A percentile compares a stretch with the other conserved stretches of the same genome.
Conservation (phyloP, 2,329 filamentous ascomycete species). For the Monosporascus sp. region DNA sequence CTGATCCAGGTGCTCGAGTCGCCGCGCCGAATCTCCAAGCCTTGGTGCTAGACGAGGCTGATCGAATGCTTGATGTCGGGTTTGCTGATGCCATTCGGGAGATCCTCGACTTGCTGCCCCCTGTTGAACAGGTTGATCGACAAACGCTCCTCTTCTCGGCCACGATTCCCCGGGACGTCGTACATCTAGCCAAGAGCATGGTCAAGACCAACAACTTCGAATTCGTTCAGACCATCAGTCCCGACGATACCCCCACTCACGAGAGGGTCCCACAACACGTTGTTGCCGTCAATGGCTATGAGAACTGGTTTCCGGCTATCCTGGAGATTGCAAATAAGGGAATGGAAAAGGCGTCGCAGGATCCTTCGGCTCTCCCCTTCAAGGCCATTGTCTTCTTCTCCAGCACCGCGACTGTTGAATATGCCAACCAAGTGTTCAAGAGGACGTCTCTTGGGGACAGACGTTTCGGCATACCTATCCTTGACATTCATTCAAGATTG, state of each 20-base stretch:
- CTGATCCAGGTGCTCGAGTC: conserved; percentile 58
- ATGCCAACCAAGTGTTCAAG: conserved; percentile 54
- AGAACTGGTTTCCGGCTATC: conserved; percentile 71
- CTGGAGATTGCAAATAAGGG: conserved; percentile 69
- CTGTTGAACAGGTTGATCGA: conserved; percentile 56
- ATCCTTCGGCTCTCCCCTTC: conserved; percentile 56
- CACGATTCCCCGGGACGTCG: conserved; percentile 80
- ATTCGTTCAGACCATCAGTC: conserved; percentile 81
- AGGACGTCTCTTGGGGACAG: conserved; percentile 34
- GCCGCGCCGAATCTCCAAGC: conserved; percentile 79
- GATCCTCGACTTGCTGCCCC: conserved; percentile 60
- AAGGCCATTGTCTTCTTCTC: conserved; percentile 96
- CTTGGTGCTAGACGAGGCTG: conserved; percentile 92
- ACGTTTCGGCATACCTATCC: conserved; percentile 34
- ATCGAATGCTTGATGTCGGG: conserved; percentile 96
- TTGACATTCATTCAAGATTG: conserved; percentile 75
- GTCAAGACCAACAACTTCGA: conserved; percentile 77
- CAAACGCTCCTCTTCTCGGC: conserved; percentile 96
- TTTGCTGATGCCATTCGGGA: conserved; percentile 62
- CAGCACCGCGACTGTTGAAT: conserved; percentile 66
- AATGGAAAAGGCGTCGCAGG: conserved; percentile 35
- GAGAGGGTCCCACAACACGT: conserved; percentile 76
- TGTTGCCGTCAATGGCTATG: conserved; percentile 60
- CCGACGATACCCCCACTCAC: conserved; percentile 81
- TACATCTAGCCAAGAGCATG: conserved; percentile 69